Evolutionary conservation across 768 basidiomycete genomes (phyloP), one percentile per base, ranked within the genome.

Genomic region (Rhodotorula babjevae): DNA sequence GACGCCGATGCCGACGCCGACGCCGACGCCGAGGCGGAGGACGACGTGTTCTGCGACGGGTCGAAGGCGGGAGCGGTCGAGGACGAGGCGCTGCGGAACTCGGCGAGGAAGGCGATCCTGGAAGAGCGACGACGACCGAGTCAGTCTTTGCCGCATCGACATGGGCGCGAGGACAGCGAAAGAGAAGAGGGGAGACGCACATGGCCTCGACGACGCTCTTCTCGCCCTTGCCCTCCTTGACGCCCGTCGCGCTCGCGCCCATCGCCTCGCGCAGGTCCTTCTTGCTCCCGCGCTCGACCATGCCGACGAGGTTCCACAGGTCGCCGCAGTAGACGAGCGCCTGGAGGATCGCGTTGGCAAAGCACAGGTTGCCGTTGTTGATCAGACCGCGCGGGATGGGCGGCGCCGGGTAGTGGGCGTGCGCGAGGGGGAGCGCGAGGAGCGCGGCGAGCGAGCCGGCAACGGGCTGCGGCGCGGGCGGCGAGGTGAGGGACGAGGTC

Each of bases 301-400:
- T 88, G 31, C 82, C 83, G 78, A 99, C 90, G 49, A 97, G 81
- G 59, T 84, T 84, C 78, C 88, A 87, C 81, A 98, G 97, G 2
- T 90, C 91, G n/a, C 86, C 85, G 77, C 90, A 92, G 81, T 93
- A 95, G 1, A 94, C 86, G 42, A 99, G 84, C 3, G 90, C 87
- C 82, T 98, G 95, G 44, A 99, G 83, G 33, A 97, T 82, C 82
- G 93, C 88, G 78, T 97, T 99, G 42, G 93, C 93, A 79, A 97
- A 99, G 80, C 95, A 99, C 88, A 97, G 89, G 81, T 99, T 99
- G 1, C 95, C 94, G 5, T 87, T 89, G 81, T 99, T 99, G 76
- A 98, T 84, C 61, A 99, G 82, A 10, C 95, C 95, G 23, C 94
- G 84, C 1, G 91, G 87, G 14, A 49, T 14, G 0, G 71, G 71